Conservation (phyloP, 768 basidiomycete genomes). For the Boletus tylopilopsis region DNA sequence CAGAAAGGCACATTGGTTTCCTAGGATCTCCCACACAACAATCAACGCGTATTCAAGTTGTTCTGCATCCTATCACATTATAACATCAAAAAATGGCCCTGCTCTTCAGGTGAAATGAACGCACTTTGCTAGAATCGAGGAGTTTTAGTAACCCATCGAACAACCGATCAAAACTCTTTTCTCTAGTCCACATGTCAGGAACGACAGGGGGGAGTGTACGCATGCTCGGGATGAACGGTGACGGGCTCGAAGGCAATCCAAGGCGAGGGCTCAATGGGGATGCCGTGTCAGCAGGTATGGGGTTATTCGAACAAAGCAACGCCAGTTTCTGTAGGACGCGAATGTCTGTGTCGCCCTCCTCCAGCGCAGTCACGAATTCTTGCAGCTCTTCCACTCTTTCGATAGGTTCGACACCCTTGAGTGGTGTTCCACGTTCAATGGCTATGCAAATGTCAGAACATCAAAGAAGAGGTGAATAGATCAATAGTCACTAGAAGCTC, state of each 20-base stretch:
- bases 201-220: conserved; percentile 39
- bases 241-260: conserved; percentile 51
- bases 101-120: conserved; percentile 14
- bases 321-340: conserved; percentile 63
- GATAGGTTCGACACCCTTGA: conserved; percentile 35
- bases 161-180: conserved; percentile 65
- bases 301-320: conserved; percentile 57
- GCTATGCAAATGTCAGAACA: conserved; percentile 19
- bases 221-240: conserved; percentile 46
- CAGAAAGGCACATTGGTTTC: conserved; percentile 64
- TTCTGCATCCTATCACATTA: conserved; percentile 48
- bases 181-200: conserved; percentile 67
- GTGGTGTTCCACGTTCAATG: conserved; percentile 45
- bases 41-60: conserved; percentile 77
- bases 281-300: conserved; percentile 38
- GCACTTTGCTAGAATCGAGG: conserved; percentile 61
- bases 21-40: conserved; percentile 79
- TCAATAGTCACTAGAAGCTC: conserved; percentile 57
- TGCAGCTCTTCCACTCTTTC: conserved; percentile 51
- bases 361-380: conserved; percentile 50
- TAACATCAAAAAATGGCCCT: not conserved
- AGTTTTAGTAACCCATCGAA: conserved; percentile 63
- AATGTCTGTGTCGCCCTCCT: conserved; percentile 48
- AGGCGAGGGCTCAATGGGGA: conserved; percentile 54
- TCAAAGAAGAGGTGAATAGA: not conserved